Evolutionary conservation across 2,329 filamentous ascomycete species (phyloP).

Genomic region (Pseudocercospora macadamiae): DNA sequence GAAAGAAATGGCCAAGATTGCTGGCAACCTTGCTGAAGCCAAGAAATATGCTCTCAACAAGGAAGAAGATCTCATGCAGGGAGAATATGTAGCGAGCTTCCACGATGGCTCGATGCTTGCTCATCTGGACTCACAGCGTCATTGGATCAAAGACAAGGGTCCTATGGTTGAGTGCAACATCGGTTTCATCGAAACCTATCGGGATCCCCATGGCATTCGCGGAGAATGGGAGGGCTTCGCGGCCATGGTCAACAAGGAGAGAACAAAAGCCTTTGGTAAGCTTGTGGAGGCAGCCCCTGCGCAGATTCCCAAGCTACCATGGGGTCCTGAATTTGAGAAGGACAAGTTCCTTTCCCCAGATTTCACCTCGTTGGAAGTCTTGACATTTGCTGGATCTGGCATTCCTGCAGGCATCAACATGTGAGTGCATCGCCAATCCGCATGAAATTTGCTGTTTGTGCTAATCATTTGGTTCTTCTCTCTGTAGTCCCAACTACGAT

Average conservation of each 20-base stretch:
- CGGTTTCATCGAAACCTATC: conserved; percentile 59
- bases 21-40: conserved; percentile 50
- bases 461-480: conserved; percentile 15
- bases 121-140: conserved; percentile 55
- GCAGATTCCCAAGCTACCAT: conserved; percentile 88
- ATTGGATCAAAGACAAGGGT: conserved; percentile 58
- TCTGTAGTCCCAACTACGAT: conserved; percentile 64
- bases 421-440: background rate
- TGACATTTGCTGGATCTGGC: conserved; percentile 73
- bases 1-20: conserved; percentile 52
- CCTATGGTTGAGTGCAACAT: conserved; percentile 57
- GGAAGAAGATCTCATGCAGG: conserved; percentile 49
- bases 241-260: conserved; percentile 80
- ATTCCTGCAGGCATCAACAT: conserved; percentile 57
- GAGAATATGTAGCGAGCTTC: conserved; percentile 55
- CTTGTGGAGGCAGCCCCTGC: conserved; percentile 78
- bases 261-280: conserved; percentile 83
- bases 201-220: conserved; percentile 58
- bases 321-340: conserved; percentile 88
- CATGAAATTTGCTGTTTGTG: conserved; percentile 5
- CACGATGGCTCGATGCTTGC: conserved; percentile 53
- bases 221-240: conserved; percentile 57
- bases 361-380: conserved; percentile 90
- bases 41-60: conserved; percentile 52
- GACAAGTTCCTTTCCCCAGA: conserved; percentile 94